Base-by-base conservation (phyloP, 2,329 filamentous ascomycete genomes). In the Orbilia javanica region DNA sequence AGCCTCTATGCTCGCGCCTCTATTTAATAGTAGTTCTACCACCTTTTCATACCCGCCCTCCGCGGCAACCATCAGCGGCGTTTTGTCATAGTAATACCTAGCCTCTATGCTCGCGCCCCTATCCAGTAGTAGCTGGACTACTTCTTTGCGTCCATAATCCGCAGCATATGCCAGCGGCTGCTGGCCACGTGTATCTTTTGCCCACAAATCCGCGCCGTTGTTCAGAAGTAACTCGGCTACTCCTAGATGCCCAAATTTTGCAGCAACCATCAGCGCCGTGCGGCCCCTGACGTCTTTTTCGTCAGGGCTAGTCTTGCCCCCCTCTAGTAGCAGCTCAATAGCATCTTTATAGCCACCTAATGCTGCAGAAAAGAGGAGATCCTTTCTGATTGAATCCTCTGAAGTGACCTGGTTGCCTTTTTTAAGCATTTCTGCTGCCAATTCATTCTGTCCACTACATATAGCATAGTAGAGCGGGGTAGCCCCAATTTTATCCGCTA, bases 391-490 rank as follows among this genome's bases (percentile, higher is more conserved):
- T 15, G 4, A 22, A 48, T 22, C 1, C 44, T 25, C 44, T 10
- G 8, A 13, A 10, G 18, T 20, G 6, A 48, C 20, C 25, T 48
- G 6, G 44, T 11, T 8, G 20, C 20, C 44, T 39, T n/a, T 36
- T 18, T 66, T 46, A n/a, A 52, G 25, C 15, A 66, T 22, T 27
- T 27, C 13, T 13, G 18, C 36, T 4, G 25, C 22, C 20, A 67
- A 34, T 2, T 39, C 20, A 13, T 55, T 31, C 20, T 46, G 20
- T 29, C 22, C 20, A 8, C 22, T 34, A 13, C 11, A 72, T 22
- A 72, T 34, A 3, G 57, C 46, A 48, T 72, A 72, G 10, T 44
- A 46, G 5, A 72, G 60, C 15, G 68, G 68, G 0, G 57, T 72
- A 11, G 22, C 68, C 8, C 34, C 57, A 7, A 53, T 53, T 0